phyloP scores from a whole-genome alignment of 179 eudicot species.

The Carnegiea gigantea region DNA sequence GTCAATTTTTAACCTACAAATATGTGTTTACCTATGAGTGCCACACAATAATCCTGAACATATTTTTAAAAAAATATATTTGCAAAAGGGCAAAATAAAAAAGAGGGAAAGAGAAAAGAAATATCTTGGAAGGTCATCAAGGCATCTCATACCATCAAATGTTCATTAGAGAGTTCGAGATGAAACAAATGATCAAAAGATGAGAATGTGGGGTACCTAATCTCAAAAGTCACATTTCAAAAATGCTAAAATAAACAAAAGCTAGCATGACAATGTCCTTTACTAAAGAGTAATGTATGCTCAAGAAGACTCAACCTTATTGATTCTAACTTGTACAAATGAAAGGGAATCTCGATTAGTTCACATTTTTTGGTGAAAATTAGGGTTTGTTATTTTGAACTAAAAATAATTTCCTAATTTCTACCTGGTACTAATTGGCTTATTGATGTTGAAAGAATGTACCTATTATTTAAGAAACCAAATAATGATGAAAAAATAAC shows the following conservation, averaged over 20 bases:
- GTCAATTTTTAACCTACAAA: background rate
- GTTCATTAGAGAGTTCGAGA: background rate
- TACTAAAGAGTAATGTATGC: background rate
- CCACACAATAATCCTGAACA: background rate
- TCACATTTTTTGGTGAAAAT: too few relatives aligned
- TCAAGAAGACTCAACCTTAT: too few relatives aligned
- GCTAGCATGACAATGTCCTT: background rate
- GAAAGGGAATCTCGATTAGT: too few relatives aligned
- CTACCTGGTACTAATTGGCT: too few relatives aligned
- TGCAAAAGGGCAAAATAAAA: background rate
- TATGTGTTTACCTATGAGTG: background rate
- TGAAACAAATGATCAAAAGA: conserved; percentile 1
- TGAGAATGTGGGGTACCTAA: background rate
- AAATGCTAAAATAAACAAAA: background rate
- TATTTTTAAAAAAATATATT: too few relatives aligned
- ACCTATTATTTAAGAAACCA: too few relatives aligned
- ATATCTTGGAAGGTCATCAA: conserved; percentile 8
- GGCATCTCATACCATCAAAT: conserved; percentile 4
- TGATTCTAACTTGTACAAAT: too few relatives aligned
- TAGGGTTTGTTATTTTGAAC: too few relatives aligned
- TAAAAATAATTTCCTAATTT: too few relatives aligned
- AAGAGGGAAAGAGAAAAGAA: background rate
- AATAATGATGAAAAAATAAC: too few relatives aligned
- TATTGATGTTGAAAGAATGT: too few relatives aligned
- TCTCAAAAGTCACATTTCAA: background rate